phyloP scores from a whole-genome alignment of 192 early-diverging fungal genomes.

The Gaertneriomyces semiglobifer region DNA sequence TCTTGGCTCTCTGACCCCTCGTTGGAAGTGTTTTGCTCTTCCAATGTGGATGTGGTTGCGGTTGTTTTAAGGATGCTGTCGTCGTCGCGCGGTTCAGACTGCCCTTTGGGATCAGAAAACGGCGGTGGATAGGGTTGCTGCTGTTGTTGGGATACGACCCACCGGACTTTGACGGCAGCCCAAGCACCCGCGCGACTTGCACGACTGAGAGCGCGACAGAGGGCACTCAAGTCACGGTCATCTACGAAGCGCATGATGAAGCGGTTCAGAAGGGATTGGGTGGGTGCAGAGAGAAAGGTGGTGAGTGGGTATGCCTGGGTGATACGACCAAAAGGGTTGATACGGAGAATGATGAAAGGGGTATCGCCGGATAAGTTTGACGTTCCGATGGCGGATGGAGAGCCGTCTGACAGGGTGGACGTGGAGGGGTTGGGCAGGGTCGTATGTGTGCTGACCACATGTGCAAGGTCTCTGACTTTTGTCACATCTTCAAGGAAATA shows the following conservation, averaged over 20 bases:
- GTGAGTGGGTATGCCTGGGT: constrained; percentile 30
- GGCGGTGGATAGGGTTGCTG: too few relatives aligned
- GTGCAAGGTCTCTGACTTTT: constrained; percentile 13
- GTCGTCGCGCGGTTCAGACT: too few relatives aligned
- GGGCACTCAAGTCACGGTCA: constrained; percentile 18
- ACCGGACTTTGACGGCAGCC: constrained; percentile 33
- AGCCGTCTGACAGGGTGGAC: neutral
- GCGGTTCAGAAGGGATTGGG: constrained; percentile 26
- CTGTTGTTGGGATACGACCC: constrained; percentile 6
- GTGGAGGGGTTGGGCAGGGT: neutral
- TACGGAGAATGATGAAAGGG: constrained; percentile 14
- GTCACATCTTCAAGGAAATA: constrained; percentile 27
- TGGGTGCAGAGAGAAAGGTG: constrained; percentile 20
- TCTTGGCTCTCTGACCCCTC: too few relatives aligned
- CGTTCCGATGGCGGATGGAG: neutral
- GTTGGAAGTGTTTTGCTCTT: too few relatives aligned
- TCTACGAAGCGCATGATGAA: constrained; percentile 40
- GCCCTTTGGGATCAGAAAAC: too few relatives aligned
- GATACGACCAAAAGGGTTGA: constrained; percentile 37
- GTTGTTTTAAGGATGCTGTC: too few relatives aligned
- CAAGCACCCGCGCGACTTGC: constrained; percentile 23
- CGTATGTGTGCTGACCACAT: neutral
- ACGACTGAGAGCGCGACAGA: constrained; percentile 26
- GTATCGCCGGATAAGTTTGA: neutral
- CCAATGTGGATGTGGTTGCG: too few relatives aligned